Conservation (phyloP, 371 early-diverging fungal species). For the Zychaea mexicana region DNA sequence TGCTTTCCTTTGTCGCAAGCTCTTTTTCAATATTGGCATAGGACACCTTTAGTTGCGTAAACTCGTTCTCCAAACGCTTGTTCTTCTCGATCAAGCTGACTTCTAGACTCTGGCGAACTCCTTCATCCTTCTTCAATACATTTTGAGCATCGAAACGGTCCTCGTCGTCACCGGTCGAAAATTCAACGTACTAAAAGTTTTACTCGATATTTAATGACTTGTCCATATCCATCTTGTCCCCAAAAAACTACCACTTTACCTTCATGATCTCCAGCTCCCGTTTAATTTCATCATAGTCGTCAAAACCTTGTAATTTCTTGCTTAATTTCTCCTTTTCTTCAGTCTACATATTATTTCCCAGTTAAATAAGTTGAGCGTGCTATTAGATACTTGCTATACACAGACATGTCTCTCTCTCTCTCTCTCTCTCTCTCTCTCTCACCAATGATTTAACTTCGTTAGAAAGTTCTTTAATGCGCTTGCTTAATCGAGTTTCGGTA, state of each 20-base stretch:
- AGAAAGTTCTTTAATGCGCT: constrained; percentile 55
- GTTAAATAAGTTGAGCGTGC: background rate
- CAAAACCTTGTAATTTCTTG: constrained; percentile 51
- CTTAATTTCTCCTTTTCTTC: constrained; percentile 58
- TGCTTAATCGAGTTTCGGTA: constrained; percentile 43
- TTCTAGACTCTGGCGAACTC: constrained; percentile 60
- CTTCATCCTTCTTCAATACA: constrained; percentile 33
- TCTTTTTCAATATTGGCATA: constrained; percentile 42
- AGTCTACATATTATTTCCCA: constrained; percentile 22
- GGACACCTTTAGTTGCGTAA: constrained; percentile 68
- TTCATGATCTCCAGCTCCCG: constrained; percentile 86
- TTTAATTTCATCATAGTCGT: constrained; percentile 86
- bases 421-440: constrained; percentile 4
- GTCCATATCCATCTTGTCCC: background rate
- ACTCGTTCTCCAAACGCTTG: constrained; percentile 77
- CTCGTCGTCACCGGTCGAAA: constrained; percentile 48
- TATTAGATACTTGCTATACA: no score
- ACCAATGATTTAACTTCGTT: constrained; percentile 40
- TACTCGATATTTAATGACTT: background rate
- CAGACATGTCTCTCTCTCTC: constrained; percentile 17
- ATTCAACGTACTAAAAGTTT: constrained; percentile 44
- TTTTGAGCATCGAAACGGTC: constrained; percentile 40
- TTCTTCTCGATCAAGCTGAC: constrained; percentile 81
- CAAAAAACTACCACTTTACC: no score
- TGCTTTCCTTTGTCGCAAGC: constrained; percentile 26